Conservation (phyloP, 768 basidiomycete genomes). For the Macrolepiota fuliginosa region DNA sequence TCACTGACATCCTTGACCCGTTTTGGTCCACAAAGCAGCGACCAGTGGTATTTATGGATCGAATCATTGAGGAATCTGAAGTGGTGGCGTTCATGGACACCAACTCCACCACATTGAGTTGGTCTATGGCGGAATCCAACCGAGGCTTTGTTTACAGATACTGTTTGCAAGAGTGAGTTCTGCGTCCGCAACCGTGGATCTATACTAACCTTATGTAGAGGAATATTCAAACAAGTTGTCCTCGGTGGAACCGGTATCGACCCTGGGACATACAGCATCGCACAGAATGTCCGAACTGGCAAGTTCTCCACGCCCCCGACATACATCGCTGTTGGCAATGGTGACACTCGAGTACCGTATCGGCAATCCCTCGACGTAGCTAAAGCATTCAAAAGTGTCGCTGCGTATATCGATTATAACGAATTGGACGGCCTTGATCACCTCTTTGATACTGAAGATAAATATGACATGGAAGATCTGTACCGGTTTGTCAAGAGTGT, state of each 20-base stretch:
- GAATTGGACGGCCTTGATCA: constrained; percentile 33
- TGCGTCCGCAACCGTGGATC: neutral
- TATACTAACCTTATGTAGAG: constrained; percentile 18
- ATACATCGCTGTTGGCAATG: constrained; percentile 33
- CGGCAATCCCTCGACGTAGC: constrained; percentile 32
- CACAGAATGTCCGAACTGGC: constrained; percentile 23
- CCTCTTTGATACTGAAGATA: constrained; percentile 29
- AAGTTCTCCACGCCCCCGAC: constrained; percentile 26
- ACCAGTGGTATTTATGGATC: constrained; percentile 31
- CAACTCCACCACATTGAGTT: constrained; percentile 20
- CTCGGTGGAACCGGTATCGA: constrained; percentile 30
- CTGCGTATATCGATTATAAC: constrained; percentile 25
- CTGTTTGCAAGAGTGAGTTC: constrained; percentile 38
- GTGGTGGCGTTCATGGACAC: constrained; percentile 31
- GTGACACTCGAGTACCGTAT: constrained; percentile 34
- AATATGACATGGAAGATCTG: constrained; percentile 31
- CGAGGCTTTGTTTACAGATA: constrained; percentile 34
- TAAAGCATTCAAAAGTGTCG: constrained; percentile 22
- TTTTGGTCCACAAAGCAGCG: constrained; percentile 35
- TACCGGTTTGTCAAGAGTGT: constrained; percentile 24
- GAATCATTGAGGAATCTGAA: constrained; percentile 27
- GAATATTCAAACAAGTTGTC: constrained; percentile 26
- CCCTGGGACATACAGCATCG: constrained; percentile 27
- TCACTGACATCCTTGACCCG: constrained; percentile 32
- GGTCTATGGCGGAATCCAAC: constrained; percentile 20